These are phyloP conservation scores for Spiromastix sp. DNA, from an alignment of 2,329 filamentous ascomycete species.

Conservation along the genomic window DNA sequence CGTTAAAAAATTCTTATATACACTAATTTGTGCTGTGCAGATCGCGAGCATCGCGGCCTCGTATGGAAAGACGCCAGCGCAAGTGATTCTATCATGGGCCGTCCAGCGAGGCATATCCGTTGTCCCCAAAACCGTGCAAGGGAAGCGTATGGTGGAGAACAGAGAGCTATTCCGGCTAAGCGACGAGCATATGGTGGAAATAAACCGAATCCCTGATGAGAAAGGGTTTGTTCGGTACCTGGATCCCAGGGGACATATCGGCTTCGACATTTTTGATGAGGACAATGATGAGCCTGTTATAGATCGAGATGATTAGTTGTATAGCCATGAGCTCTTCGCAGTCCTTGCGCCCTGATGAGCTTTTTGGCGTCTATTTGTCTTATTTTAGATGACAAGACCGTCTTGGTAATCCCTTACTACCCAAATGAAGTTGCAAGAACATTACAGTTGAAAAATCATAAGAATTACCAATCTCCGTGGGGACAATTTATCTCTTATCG, in stretches of 20 bases:
- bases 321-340: too few relatives aligned
- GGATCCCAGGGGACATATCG: constrained; percentile 1
- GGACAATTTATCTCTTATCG: too few relatives aligned
- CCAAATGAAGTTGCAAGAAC: too few relatives aligned
- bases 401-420: too few relatives aligned
- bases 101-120: constrained; percentile 37
- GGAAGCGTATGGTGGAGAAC: constrained; percentile 36
- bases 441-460: too few relatives aligned
- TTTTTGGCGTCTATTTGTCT: too few relatives aligned
- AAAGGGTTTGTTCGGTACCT: constrained; percentile 1
- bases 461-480: too few relatives aligned
- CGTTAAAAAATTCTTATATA: background rate
- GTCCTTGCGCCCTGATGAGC: too few relatives aligned
- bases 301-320: too few relatives aligned
- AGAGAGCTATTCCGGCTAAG: background rate
- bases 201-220: background rate
- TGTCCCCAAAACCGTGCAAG: constrained; percentile 42
- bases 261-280: constrained; percentile 5
- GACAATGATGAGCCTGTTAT: background rate
- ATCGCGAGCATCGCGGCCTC: background rate
- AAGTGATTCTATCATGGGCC: constrained; percentile 40
- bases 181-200: background rate
- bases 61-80: constrained; percentile 17
- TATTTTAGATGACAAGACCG: too few relatives aligned
- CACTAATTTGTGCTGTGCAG: background rate